phyloP scores from a whole-genome alignment of 225 moss, liverwort and hornwort genomes.

The Straminergon stramineum region DNA sequence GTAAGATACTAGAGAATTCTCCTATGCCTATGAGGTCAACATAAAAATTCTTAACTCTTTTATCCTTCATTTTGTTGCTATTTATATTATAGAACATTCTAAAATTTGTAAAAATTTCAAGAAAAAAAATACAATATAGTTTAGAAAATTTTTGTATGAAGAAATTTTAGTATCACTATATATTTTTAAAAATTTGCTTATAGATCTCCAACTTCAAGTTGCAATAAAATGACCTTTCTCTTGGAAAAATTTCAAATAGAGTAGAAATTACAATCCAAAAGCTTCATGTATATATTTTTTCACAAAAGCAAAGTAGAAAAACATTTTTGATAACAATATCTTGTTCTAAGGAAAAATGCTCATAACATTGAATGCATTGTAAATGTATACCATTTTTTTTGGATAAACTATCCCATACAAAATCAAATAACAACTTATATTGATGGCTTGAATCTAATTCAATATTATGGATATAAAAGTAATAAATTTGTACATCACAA shows the following conservation, averaged over 20 bases:
- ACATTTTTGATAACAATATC: neutral
- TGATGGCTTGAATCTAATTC: neutral
- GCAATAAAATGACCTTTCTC: neutral
- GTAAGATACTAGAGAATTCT: neutral
- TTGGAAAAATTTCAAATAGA: too few species aligned
- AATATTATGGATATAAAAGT: neutral
- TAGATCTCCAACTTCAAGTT: neutral
- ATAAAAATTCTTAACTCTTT: neutral
- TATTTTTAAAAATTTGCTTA: neutral
- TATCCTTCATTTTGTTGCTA: neutral
- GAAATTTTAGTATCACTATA: neutral
- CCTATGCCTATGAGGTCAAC: rapidly evolving
- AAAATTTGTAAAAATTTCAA: neutral
- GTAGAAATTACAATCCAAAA: neutral
- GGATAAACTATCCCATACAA: neutral
- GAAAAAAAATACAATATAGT: neutral
- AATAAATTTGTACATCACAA: neutral
- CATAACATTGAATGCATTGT: neutral
- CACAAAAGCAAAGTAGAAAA: neutral
- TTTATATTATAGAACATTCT: neutral
- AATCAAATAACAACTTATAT: neutral
- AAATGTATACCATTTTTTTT: neutral
- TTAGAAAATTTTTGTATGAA: too few species aligned
- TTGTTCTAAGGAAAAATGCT: neutral
- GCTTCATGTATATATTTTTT: neutral